Evolutionary conservation across 2,329 filamentous ascomycete species (phyloP).

Genomic region (Keithomyces neogunnii): DNA sequence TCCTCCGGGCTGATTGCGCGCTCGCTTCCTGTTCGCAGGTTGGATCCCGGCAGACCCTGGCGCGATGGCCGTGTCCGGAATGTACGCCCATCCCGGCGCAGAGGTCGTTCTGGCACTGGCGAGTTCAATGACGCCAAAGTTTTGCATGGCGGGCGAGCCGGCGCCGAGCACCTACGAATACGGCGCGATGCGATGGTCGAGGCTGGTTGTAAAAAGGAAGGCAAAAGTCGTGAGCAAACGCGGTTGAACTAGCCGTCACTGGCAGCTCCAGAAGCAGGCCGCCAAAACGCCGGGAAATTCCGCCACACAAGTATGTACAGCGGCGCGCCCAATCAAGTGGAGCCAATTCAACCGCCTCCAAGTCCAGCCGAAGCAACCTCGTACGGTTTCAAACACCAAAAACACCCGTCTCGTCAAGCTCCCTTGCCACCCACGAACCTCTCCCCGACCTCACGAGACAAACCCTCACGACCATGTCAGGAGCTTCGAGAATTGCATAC

Average conservation of each 20-base stretch:
- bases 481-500: slow-evolving; percentile 35
- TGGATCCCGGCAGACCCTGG: slow-evolving; percentile 41
- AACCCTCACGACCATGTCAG: slow-evolving; percentile 27
- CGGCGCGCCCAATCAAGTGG: slow-evolving; percentile 9
- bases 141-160: slow-evolving; percentile 39
- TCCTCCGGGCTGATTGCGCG: slow-evolving; percentile 45
- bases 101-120: slow-evolving; percentile 59
- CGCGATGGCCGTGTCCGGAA: slow-evolving; percentile 62
- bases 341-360: slow-evolving; percentile 5
- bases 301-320: neutral
- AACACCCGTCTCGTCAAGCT: neutral
- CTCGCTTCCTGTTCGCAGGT: slow-evolving; percentile 61
- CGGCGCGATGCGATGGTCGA: neutral
- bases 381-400: neutral
- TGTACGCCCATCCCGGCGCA: slow-evolving; percentile 87
- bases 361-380: neutral
- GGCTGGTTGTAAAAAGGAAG: neutral
- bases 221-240: too few relatives aligned
- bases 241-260: neutral
- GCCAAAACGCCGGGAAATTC: slow-evolving; percentile 7
- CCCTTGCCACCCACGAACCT: neutral
- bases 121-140: slow-evolving; percentile 75
- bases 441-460: neutral
- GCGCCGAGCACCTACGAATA: neutral
- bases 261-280: slow-evolving; percentile 1